These are phyloP conservation scores for Trichoderma breve DNA, from an alignment of 2,329 filamentous ascomycete species.

Conservation along the genomic window DNA sequence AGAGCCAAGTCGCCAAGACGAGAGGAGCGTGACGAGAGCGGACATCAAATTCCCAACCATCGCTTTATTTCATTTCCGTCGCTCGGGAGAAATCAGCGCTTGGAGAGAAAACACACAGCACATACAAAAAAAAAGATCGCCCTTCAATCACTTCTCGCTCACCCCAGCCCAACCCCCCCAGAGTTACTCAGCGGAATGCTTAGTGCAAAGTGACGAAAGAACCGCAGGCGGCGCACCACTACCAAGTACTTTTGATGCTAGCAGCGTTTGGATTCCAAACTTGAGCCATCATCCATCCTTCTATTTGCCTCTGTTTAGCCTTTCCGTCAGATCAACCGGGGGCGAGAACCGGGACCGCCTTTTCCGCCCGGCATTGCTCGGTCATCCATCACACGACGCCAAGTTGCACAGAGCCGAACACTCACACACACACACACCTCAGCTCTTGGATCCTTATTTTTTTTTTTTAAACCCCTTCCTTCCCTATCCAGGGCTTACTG, in stretches of 20 bases:
- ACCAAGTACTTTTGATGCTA: constrained; percentile 2
- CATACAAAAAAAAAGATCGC: not conserved
- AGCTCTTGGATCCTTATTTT: constrained; percentile 9
- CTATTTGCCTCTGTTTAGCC: not conserved
- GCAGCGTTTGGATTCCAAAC: not conserved
- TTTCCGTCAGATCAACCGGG: constrained; percentile 16
- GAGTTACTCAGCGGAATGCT: constrained; percentile 5
- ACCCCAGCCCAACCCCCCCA: not conserved
- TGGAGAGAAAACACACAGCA: not conserved
- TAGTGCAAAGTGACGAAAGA: constrained; percentile 20
- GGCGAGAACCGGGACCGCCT: constrained; percentile 18
- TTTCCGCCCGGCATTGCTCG: constrained; percentile 24
- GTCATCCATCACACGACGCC: constrained; percentile 35
- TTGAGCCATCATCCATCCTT: constrained; percentile 2
- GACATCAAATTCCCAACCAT: not conserved
- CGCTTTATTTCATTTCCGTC: not conserved
- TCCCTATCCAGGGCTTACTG: constrained; percentile 22
- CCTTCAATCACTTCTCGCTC: not conserved
- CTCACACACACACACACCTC: constrained; percentile 27
- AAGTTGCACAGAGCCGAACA: constrained; percentile 34
- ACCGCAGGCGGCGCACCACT: constrained; percentile 2
- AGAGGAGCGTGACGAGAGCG: not conserved
- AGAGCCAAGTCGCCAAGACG: not conserved
- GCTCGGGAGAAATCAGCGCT: not conserved
- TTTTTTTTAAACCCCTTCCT: constrained; percentile 16